A percentile compares a stretch with the other conserved stretches of the same genome.
These are phyloP conservation scores for Phalaenopsis hybrid DNA, from an alignment of 116 monocot species.

Conservation along the genomic window DNA sequence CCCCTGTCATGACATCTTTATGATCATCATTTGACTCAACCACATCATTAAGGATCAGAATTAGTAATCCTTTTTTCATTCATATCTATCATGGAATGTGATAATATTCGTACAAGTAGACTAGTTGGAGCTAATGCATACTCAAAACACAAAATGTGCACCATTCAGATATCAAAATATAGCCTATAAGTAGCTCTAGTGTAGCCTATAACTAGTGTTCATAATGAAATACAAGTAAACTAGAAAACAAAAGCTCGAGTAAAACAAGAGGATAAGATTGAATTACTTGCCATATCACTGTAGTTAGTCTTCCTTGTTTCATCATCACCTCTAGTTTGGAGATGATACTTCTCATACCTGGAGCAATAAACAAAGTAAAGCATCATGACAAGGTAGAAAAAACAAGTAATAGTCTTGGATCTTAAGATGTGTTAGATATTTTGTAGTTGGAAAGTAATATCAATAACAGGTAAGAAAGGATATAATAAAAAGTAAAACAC, in stretches of 20 bases:
- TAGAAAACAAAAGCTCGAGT: neutral
- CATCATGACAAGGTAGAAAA: neutral
- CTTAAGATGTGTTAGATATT: neutral
- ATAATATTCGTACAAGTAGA: neutral
- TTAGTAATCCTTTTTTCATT: neutral
- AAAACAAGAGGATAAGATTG: neutral
- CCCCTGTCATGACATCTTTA: neutral
- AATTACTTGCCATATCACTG: slow-evolving; percentile 68
- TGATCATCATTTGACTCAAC: neutral
- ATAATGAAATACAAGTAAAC: neutral
- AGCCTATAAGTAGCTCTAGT: neutral
- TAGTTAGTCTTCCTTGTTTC: slow-evolving; percentile 74
- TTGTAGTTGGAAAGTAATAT: neutral
- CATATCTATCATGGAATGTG: neutral
- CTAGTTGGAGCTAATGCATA: neutral
- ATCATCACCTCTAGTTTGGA: slow-evolving; percentile 68
- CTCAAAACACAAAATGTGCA: neutral
- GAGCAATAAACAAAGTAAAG: slow-evolving; percentile 6
- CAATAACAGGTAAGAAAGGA: neutral
- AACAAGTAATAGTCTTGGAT: neutral
- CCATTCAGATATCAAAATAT: neutral
- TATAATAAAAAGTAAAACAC: neutral
- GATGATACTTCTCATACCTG: slow-evolving; percentile 96
- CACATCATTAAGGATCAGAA: neutral
- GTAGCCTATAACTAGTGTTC: neutral